These are phyloP conservation scores for Hypoxylon crocopeplum DNA, from an alignment of 495 filamentous ascomycete species.

Conservation along the genomic window DNA sequence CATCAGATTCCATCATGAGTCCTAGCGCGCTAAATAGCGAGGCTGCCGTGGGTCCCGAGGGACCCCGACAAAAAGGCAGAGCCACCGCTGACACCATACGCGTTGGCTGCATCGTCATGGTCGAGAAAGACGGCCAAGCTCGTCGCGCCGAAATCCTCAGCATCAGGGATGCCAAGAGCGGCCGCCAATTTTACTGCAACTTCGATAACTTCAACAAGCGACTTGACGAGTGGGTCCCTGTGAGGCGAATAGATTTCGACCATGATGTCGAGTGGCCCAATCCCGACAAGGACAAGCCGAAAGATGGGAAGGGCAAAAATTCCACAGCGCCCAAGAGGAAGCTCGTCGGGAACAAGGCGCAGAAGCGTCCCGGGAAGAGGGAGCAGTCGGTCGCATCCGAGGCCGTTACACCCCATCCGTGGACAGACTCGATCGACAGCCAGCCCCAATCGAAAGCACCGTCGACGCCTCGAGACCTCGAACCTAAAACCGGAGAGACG, in stretches of 20 bases:
- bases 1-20: conserved; percentile 50
- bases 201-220: conserved; percentile 99
- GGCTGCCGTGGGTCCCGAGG: conserved; percentile 52
- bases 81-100: conserved; percentile 78
- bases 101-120: conserved; percentile 58
- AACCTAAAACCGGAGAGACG: conserved; percentile 47
- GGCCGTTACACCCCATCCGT: conserved; percentile 54
- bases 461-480: conserved; percentile 45
- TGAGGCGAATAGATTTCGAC: conserved; percentile 78
- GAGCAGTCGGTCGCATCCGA: conserved; percentile 57
- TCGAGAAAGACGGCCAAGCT: conserved; percentile 73
- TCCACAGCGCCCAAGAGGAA: conserved; percentile 53
- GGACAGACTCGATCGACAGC: conserved; percentile 40
- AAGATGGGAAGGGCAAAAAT: conserved; percentile 59
- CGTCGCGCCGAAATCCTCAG: conserved; percentile 93
- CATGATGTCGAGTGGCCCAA: conserved; percentile 65
- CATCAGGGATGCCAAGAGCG: conserved; percentile 82
- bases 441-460: conserved; percentile 45
- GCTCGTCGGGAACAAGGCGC: conserved; percentile 54
- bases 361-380: conserved; percentile 62
- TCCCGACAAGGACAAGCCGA: conserved; percentile 62
- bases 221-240: conserved; percentile 93
- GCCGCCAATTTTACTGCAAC: conserved; percentile 90
- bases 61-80: conserved; percentile 71
- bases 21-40: conserved; percentile 47